Evolutionary conservation across 768 basidiomycete genomes (phyloP).

Genomic region (Russula lepida): DNA sequence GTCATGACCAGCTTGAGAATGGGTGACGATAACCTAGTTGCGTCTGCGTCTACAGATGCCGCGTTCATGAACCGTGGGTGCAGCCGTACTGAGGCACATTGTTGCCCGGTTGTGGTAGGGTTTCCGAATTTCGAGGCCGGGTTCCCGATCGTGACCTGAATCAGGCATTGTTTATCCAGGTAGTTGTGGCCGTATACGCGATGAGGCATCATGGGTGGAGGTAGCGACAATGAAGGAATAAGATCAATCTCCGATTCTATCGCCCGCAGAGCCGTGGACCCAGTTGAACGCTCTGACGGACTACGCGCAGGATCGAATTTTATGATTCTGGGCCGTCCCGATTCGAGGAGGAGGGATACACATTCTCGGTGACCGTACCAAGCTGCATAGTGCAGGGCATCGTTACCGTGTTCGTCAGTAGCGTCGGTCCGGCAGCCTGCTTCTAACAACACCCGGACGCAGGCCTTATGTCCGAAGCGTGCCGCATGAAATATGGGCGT

Average conservation of each 20-base stretch:
- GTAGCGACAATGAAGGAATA: slow-evolving; percentile 90
- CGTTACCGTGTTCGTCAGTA: slow-evolving; percentile 77
- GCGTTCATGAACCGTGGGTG: slow-evolving; percentile 69
- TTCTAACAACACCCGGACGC: slow-evolving; percentile 68
- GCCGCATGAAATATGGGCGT: slow-evolving; percentile 95
- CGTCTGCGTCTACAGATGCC: slow-evolving; percentile 58
- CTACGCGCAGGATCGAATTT: slow-evolving; percentile 20
- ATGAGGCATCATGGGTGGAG: slow-evolving; percentile 97
- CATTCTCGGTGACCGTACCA: slow-evolving; percentile 86
- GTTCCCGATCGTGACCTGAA: slow-evolving; percentile 80
- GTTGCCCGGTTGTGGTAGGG: slow-evolving; percentile 28
- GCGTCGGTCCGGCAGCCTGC: slow-evolving; percentile 71
- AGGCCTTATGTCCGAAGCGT: slow-evolving; percentile 69
- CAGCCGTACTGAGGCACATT: slow-evolving; percentile 47
- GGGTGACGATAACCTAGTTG: slow-evolving; percentile 61
- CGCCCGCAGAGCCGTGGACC: slow-evolving; percentile 23
- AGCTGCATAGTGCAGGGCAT: slow-evolving; percentile 87
- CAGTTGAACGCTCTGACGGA: slow-evolving; percentile 25
- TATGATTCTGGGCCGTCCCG: slow-evolving; percentile 23
- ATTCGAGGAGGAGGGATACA: slow-evolving; percentile 41
- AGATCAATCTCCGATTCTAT: slow-evolving; percentile 73
- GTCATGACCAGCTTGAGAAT: slow-evolving; percentile 95
- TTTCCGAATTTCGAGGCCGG: slow-evolving; percentile 34
- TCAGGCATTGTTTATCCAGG: slow-evolving; percentile 75
- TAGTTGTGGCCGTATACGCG: slow-evolving; percentile 96